These are phyloP conservation scores for Melampsora abietis-canadensis DNA, from an alignment of 1,284 basidiomycete genomes.

Conservation along the genomic window DNA sequence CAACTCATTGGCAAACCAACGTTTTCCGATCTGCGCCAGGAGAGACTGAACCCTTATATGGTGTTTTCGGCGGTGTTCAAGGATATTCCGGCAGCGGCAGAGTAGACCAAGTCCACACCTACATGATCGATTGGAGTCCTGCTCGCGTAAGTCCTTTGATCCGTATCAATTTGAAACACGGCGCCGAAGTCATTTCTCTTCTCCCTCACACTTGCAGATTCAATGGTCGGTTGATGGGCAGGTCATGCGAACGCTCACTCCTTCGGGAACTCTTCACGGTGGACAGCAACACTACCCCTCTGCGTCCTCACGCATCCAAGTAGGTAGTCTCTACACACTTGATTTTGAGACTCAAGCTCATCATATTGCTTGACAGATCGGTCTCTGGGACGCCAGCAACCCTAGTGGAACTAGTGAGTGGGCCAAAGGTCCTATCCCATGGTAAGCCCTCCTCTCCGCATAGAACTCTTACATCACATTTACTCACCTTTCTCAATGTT, in stretches of 20 bases:
- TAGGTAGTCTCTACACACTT: background rate
- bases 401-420: slow-evolving; percentile 36
- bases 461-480: background rate
- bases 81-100: slow-evolving; percentile 9
- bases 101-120: slow-evolving; percentile 12
- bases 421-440: slow-evolving; percentile 42
- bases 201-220: slow-evolving; percentile 8
- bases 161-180: no score
- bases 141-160: background rate
- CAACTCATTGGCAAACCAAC: slow-evolving; percentile 41
- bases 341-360: background rate
- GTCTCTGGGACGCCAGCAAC: slow-evolving; percentile 42
- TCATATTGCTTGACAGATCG: slow-evolving; percentile 2
- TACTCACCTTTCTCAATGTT: background rate
- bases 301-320: slow-evolving; percentile 34
- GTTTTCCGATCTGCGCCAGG: slow-evolving; percentile 38
- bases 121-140: slow-evolving; percentile 37
- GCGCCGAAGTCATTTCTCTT: background rate
- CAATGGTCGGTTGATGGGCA: slow-evolving; percentile 36
- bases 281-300: slow-evolving; percentile 34
- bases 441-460: slow-evolving; percentile 8
- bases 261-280: slow-evolving; percentile 17
- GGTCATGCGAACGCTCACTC: slow-evolving; percentile 30
- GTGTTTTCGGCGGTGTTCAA: slow-evolving; percentile 38
- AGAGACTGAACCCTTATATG: slow-evolving; percentile 39